These are phyloP conservation scores for Auxenochlorella pyrenoidosa DNA, from an alignment of 139 green algal species.

Conservation along the genomic window DNA sequence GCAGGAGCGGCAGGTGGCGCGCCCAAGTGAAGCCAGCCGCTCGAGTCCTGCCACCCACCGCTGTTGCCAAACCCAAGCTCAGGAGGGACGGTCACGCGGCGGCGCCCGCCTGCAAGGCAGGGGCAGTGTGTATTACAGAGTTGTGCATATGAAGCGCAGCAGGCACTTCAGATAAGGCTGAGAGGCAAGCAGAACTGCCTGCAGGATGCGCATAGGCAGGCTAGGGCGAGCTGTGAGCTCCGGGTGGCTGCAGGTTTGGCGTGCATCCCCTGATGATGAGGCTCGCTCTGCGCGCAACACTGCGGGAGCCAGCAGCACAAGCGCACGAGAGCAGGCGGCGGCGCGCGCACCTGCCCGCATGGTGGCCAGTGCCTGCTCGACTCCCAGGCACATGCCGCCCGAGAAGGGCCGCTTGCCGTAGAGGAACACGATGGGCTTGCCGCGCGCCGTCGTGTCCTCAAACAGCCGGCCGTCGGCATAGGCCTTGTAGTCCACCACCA, in stretches of 20 bases:
- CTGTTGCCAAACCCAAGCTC: constrained; percentile 77
- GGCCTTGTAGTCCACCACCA: constrained; percentile 69
- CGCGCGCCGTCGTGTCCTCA: constrained; percentile 72
- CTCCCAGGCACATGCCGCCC: constrained; percentile 73
- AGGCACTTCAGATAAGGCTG: too few relatives aligned
- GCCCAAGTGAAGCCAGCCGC: too few relatives aligned
- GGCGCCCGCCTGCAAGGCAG: constrained; percentile 62
- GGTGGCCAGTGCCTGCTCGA: constrained; percentile 75
- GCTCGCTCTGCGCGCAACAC: not conserved
- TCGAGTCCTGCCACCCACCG: not conserved
- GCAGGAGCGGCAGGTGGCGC: not conserved
- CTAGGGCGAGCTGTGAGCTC: not conserved
- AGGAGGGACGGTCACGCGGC: constrained; percentile 75
- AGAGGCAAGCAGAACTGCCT: too few relatives aligned
- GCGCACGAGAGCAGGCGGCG: too few relatives aligned
- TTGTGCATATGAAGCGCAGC: too few relatives aligned
- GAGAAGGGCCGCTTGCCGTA: constrained; percentile 78
- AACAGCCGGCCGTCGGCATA: constrained; percentile 61
- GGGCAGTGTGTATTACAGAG: not conserved
- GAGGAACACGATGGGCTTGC: constrained; percentile 87
- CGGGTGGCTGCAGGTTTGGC: not conserved
- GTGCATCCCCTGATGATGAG: not conserved
- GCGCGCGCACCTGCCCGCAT: constrained; percentile 71
- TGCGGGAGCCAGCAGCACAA: not conserved
- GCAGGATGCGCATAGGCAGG: not conserved